A percentile compares a stretch with the other conserved stretches of the same genome.
phyloP scores from a whole-genome alignment of 805 yeast genomes.

The Ogataea glucozyma region DNA sequence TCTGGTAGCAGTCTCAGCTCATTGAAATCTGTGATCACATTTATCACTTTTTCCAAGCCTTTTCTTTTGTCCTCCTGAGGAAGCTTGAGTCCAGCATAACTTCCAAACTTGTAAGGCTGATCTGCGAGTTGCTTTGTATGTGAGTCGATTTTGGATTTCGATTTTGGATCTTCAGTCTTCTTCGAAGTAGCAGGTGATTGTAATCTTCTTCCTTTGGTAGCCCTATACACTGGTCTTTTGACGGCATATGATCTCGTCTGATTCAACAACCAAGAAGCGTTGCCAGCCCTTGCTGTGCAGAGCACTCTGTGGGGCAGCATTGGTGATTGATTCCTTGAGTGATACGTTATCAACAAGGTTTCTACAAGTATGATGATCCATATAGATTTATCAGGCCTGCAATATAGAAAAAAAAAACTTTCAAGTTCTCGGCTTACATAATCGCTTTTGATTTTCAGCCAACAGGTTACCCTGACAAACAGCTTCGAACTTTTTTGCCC shows the following conservation, averaged over 20 bases:
- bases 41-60: constrained; percentile 41
- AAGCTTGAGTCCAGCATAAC: constrained; percentile 47
- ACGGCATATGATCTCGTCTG: constrained; percentile 2
- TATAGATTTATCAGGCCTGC: too few relatives aligned
- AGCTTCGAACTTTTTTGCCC: neutral
- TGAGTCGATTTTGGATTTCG: constrained; percentile 11
- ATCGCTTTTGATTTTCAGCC: too few relatives aligned
- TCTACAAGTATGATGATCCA: too few relatives aligned
- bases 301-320: neutral
- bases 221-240: constrained; percentile 8
- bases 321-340: too few relatives aligned
- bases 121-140: constrained; percentile 17
- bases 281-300: too few relatives aligned
- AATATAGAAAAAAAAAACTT: neutral
- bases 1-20: constrained; percentile 66
- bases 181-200: constrained; percentile 2
- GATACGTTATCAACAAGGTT: too few relatives aligned
- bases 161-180: neutral
- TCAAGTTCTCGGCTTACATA: constrained; percentile 2
- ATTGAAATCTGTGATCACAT: constrained; percentile 62
- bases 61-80: constrained; percentile 38
- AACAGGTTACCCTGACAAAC: constrained; percentile 15
- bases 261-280: too few relatives aligned
- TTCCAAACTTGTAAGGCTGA: constrained; percentile 46
- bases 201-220: constrained; percentile 14